Evolutionary conservation across 1,139 yeast genomes (phyloP).

Genomic region (Saccharomycopsis hybrid): DNA sequence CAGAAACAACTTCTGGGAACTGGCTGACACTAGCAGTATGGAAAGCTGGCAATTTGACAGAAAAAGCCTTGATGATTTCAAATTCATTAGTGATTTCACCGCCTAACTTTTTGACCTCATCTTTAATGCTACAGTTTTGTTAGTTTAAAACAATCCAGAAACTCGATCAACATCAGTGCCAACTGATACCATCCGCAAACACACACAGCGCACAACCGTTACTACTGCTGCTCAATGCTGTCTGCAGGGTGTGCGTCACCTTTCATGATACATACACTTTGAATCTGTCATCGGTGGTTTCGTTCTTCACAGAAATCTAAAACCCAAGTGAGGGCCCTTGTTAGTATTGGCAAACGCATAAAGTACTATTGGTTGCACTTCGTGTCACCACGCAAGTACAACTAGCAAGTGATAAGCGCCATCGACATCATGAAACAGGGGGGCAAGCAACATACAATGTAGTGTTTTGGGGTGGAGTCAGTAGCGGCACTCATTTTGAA

Average conservation of each 20-base stretch:
- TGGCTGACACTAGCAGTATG: conserved; percentile 38
- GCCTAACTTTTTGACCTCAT: conserved; percentile 39
- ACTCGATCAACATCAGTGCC: neutral
- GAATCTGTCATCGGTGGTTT: conserved; percentile 16
- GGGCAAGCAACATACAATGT: conserved; percentile 12
- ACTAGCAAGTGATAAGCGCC: too few relatives aligned
- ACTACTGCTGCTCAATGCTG: too few relatives aligned
- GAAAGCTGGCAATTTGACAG: conserved; percentile 46
- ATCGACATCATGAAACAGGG: too few relatives aligned
- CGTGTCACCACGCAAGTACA: too few relatives aligned
- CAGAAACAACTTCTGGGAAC: conserved; percentile 42
- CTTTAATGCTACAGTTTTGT: conserved; percentile 25
- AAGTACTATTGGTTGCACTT: neutral
- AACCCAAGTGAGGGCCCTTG: neutral
- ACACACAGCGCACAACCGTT: neutral
- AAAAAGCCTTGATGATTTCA: conserved; percentile 62
- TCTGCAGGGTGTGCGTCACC: too few relatives aligned
- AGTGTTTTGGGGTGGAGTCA: conserved; percentile 6
- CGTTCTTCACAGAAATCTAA: conserved; percentile 17
- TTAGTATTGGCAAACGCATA: neutral
- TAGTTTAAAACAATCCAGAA: conserved; percentile 13
- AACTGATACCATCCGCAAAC: too few relatives aligned
- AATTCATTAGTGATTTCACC: conserved; percentile 62
- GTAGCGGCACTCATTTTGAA: conserved; percentile 3
- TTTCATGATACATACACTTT: conserved; percentile 8